phyloP scores from a whole-genome alignment of 345 rosid genomes.

The Rhizophora apiculata region DNA sequence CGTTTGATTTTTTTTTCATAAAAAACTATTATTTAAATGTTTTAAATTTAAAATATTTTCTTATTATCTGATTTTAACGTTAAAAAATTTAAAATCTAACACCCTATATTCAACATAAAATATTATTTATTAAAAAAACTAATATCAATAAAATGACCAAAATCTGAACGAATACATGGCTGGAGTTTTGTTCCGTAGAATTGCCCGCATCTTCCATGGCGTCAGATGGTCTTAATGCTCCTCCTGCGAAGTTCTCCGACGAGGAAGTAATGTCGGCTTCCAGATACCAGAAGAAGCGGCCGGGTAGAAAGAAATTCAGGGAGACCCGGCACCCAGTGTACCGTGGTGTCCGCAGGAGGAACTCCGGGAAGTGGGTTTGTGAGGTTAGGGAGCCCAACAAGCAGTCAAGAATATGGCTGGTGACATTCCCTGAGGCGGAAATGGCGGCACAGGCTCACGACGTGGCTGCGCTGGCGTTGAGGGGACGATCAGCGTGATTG shows the following conservation, averaged over 20 bases:
- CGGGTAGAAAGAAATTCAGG: conserved; percentile 76
- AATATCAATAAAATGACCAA: no score
- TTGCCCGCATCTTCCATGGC: conserved; percentile 12
- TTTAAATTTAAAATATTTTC: no score
- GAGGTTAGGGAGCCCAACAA: conserved; percentile 87
- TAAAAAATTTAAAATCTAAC: no score
- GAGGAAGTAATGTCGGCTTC: conserved; percentile 58
- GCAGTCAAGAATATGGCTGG: conserved; percentile 85
- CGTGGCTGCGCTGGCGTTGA: conserved; percentile 68
- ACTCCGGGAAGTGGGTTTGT: conserved; percentile 81
- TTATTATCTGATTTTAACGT: no score
- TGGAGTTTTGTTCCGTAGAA: conserved; percentile 10
- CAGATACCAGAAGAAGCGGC: conserved; percentile 63
- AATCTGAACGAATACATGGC: conserved; percentile 12
- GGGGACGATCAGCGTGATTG: conserved; percentile 71
- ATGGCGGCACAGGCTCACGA: conserved; percentile 96
- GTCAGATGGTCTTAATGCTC: conserved; percentile 23
- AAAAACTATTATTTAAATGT: no score
- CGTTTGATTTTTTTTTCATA: no score
- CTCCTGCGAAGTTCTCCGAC: conserved; percentile 36
- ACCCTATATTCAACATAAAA: no score
- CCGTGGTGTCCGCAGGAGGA: conserved; percentile 67
- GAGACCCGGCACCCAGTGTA: conserved; percentile 89
- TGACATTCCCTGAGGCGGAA: conserved; percentile 66
- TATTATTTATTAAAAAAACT: no score